Base-by-base conservation (phyloP, 2,329 filamentous ascomycete species). In the Dactylellina haptotyla region DNA sequence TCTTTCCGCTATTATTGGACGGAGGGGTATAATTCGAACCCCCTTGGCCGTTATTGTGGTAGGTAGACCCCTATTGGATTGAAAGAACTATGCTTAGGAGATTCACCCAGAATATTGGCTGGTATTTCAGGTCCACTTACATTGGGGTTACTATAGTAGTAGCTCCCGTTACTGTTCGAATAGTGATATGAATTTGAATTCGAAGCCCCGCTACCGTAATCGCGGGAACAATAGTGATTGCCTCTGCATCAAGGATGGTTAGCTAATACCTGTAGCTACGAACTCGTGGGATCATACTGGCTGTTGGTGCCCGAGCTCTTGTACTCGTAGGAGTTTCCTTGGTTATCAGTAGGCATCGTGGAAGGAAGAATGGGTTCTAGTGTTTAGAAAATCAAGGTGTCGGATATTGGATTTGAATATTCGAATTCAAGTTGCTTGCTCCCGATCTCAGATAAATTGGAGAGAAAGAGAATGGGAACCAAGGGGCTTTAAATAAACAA, bases 141-240 rank as follows among this genome's bases (percentile, higher is more conserved):
- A 37, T 76, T 58, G 0, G 75, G n/a, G 26, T 77, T 77, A n/a
- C 63, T 76, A 30, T 77, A 77, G 45, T 77, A 75, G 58, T 77
- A 77, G 37, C 66, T 75, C 2, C 48, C 61, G 34, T 65, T 37
- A 41, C 62, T n/a, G 20, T 77, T 77, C 2, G 66, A 75, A 25
- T 77, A 77, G 51, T 77, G 76, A 37, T 77, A 77, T 0, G 74
- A 41, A 23, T 77, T 77, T 0, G 57, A 39, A 37, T 76, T 77
- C 1, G 73, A 25, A 8, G 71, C 76, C 23, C 61, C 46, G 32
- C 34, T 63, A n/a, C 76, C 75, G 37, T 76, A 77, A 32, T 77
- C 76, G 39, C 76, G 76, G 37, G 43, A 39, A 53, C 58, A 75
- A 20, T 75, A 77, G 32, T 75, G 76, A 59, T 76, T 77, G 0